Evolutionary conservation across 371 early-diverging fungal genomes (phyloP).

Genomic region (Apophysomyces elegans): DNA sequence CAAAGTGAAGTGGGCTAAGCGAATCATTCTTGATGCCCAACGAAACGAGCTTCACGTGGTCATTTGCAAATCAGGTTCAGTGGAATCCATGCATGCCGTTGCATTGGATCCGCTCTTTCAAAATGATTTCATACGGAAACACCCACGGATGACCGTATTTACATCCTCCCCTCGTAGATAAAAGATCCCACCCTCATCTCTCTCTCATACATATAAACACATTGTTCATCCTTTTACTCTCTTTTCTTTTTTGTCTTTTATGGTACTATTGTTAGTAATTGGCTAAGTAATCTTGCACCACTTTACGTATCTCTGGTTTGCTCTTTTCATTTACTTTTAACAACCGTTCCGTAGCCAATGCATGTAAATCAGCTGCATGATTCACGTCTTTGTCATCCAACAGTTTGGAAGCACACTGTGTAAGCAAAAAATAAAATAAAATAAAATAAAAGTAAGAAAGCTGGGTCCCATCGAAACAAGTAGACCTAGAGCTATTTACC

Average conservation of each 20-base stretch:
- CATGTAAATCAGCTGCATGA: slow-evolving; percentile 56
- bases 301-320: slow-evolving; percentile 23
- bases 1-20: slow-evolving; percentile 46
- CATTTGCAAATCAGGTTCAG: slow-evolving; percentile 37
- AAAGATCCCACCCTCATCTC: no score
- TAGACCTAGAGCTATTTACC: slow-evolving; percentile 33
- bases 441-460: no score
- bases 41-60: slow-evolving; percentile 27
- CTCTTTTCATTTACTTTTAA: slow-evolving; percentile 37
- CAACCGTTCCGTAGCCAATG: slow-evolving; percentile 72
- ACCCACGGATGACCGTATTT: slow-evolving; percentile 31
- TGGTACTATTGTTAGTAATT: not conserved
- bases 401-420: slow-evolving; percentile 46
- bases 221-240: not conserved
- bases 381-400: slow-evolving; percentile 39
- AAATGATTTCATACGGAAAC: slow-evolving; percentile 10
- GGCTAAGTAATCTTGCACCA: slow-evolving; percentile 40
- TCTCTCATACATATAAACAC: no score
- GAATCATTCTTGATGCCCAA: slow-evolving; percentile 29
- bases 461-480: no score
- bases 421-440: no score
- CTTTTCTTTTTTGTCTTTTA: not conserved
- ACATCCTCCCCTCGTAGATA: not conserved
- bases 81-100: slow-evolving; percentile 32
- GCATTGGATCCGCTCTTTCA: slow-evolving; percentile 23